Evolutionary conservation across 805 yeast species (phyloP), one percentile per base, ranked within the genome.

Genomic region (Candida quercuum): DNA sequence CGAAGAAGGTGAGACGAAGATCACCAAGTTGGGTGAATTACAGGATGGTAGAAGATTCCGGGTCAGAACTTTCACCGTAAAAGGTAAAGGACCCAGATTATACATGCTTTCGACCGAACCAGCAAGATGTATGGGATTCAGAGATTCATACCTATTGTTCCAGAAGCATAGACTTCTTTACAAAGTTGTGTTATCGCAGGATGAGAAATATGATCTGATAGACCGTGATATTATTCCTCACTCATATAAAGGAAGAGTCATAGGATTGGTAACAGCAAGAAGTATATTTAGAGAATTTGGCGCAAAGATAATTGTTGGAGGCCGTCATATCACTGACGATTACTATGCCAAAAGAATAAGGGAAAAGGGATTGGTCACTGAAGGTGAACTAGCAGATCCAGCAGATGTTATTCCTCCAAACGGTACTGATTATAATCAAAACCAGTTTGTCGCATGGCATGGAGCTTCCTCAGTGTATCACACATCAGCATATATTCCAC

Each of bases 61-160:
- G 41, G 78, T 81, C 38, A 74, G 81, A 42, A 73, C 83, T 0
- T 85, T 85, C 59, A 79, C 78, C 6, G 67, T 83, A 8, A 40
- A 48, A 17, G 64, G 62, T 14, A 64, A 76, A 38, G 96, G 95
- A 8, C 75, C 78, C 16, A 71, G 80, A 46, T 68, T 80, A 40
- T 93, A 77, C 60, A 89, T 91, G 95, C 74, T 93, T 33, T 81
- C 95, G 3, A 89, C 98, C 0, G 99, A 93, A 56, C 96, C 96
- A 3, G 97, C 99, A 1, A 74, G 98, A 49, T 78, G 91, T 52
- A 87, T 91, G 43, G 98, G 97, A 4, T 86, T 88, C 63, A 73
- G 96, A 49, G 97, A 91, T 56, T 86, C 96, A 3, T 88, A 91
- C 53, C 67, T 88, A 37, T 69, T 91, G 42, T 88, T 91, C 64